A percentile compares a stretch with the other conserved stretches of the same genome.
These are phyloP conservation scores for Cyanidioschyzon merolae DNA, from an alignment of 23 red algal species.

Conservation along the genomic window DNA sequence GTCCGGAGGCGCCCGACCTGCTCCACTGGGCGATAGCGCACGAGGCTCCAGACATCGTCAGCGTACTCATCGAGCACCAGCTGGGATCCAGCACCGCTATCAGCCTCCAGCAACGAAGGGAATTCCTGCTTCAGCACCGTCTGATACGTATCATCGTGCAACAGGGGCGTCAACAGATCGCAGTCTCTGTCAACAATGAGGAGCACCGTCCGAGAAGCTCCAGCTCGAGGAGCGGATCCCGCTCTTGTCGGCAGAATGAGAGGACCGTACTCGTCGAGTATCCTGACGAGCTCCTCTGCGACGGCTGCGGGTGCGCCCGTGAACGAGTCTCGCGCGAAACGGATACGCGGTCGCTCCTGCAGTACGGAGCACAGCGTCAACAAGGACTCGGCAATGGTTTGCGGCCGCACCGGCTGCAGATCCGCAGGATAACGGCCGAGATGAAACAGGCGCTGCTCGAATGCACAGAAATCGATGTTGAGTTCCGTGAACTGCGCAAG, in stretches of 20 bases:
- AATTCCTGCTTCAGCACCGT: constrained; percentile 13
- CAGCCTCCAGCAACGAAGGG: constrained; percentile 9
- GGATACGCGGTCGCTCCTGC: constrained; percentile 26
- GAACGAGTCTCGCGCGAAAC: neutral
- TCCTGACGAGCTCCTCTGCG: constrained; percentile 2
- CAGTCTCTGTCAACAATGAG: constrained; percentile 20
- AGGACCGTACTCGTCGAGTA: constrained; percentile 20
- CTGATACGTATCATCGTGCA: constrained; percentile 25
- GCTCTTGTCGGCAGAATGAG: neutral
- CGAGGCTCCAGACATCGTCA: constrained; percentile 8
- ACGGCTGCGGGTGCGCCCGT: constrained; percentile 15
- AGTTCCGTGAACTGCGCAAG: constrained; percentile 24
- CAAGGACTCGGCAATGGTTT: constrained; percentile 11
- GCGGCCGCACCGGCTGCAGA: neutral
- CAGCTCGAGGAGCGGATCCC: neutral
- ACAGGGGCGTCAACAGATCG: constrained; percentile 19
- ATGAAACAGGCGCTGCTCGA: constrained; percentile 22
- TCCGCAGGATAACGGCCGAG: constrained; percentile 5
- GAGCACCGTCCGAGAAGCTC: neutral
- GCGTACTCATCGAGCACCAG: constrained; percentile 21
- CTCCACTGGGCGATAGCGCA: constrained; percentile 6
- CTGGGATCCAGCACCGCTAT: neutral
- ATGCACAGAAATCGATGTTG: constrained; percentile 25
- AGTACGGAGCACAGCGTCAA: constrained; percentile 24
- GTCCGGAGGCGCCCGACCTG: neutral